Conservation (phyloP, 164 flowering plant species). For the Amborella trichopoda region DNA sequence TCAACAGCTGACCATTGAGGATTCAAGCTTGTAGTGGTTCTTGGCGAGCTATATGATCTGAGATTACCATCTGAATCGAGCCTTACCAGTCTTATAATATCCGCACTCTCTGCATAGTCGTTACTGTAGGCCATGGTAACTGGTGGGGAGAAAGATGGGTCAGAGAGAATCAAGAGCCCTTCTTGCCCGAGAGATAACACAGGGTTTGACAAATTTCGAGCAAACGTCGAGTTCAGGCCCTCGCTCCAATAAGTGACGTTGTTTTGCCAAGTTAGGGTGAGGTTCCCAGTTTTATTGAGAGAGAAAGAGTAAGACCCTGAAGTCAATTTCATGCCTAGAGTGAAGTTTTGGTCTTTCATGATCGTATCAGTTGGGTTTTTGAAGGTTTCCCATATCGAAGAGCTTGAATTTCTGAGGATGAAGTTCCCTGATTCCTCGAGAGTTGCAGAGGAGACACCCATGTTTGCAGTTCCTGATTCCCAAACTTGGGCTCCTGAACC, state of each 20-base stretch:
- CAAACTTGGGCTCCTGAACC: conserved; percentile 19
- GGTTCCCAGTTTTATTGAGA: conserved; percentile 16
- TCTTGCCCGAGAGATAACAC: conserved; percentile 24
- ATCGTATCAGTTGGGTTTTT: conserved; percentile 28
- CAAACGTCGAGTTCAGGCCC: conserved; percentile 17
- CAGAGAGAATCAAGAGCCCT: conserved; percentile 46
- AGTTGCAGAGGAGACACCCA: conserved; percentile 17
- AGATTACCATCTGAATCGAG: conserved; percentile 82
- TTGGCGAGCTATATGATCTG: conserved; percentile 49
- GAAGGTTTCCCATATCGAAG: conserved; percentile 23
- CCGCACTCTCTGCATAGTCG: conserved; percentile 57
- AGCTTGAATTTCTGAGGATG: conserved; percentile 2
- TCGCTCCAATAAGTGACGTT: conserved; percentile 17
- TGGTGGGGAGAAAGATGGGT: conserved; percentile 17
- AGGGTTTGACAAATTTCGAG: conserved; percentile 26
- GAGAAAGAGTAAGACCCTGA: conserved; percentile 24
- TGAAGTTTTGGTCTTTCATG: conserved; percentile 19
- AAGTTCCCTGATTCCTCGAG: conserved; percentile 21
- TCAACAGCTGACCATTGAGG: conserved; percentile 65
- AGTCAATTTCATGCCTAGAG: conserved; percentile 4
- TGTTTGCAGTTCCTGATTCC: conserved; percentile 18
- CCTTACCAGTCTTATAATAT: conserved; percentile 43
- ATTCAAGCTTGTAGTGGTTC: conserved; percentile 14
- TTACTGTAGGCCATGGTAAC: conserved; percentile 43
- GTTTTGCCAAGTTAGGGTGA: conserved; percentile 22